Evolutionary conservation across 768 basidiomycete species (phyloP), one percentile per base, ranked within the genome.

Genomic region (Hericium coralloides): DNA sequence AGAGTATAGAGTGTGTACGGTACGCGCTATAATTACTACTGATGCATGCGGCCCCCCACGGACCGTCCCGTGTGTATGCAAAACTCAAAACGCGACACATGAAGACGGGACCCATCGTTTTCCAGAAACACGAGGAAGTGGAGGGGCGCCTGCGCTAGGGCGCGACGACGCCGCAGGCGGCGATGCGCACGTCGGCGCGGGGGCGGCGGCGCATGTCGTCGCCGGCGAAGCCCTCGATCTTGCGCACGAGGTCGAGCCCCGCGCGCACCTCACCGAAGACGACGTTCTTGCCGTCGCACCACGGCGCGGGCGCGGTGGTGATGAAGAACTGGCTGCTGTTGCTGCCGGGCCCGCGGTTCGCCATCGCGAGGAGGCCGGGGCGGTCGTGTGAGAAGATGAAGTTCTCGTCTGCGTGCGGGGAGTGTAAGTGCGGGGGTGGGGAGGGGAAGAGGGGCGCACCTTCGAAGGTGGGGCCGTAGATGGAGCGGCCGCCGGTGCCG

Each of bases 321-420:
- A 91, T 79, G 71, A 89, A 90, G 74, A 88, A 90, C 81, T 85
- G 89, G 14, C 88, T 91, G 38, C 91, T 88, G 58, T 89, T 90
- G 39, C 88, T 89, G 72, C 87, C 80, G 1, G 75, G 74, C 52
- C 92, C 92, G 38, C 92, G 89, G 63, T 90, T 97, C 39, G 95
- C 95, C 89, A 91, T 90, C 43, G 86, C 87, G 60, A 92, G 77
- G 20, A 89, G 70, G 65, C 80, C 84, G 9, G 83, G 80, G 65
- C 78, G 80, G 63, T 72, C 69, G 69, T 91, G 89, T 59, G 74
- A 76, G 57, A 80, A 67, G 56, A 74, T 67, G 70, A 90, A 91
- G 74, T 83, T 89, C 73, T 90, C 86, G 59, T 88, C 86, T 80
- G 59, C 20, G 26, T 38, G 48, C 12, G 20, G 23, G 23, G 26